Percentiles rank a stretch among this genome's conserved stretches.
Evolutionary conservation across 2,329 filamentous ascomycete species (phyloP).

Genomic region (Erysiphe neolycopersici): DNA sequence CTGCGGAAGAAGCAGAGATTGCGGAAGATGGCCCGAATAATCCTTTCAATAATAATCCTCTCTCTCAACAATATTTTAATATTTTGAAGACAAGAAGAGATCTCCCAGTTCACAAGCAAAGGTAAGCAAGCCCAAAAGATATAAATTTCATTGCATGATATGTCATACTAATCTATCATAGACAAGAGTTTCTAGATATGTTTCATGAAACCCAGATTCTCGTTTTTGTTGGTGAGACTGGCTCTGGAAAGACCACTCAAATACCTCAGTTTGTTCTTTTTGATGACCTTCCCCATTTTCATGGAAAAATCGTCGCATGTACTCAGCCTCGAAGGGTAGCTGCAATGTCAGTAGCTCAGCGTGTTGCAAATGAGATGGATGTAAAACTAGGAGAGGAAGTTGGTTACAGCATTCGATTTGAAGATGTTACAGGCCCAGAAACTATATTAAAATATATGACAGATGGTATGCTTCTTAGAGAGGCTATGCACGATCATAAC

Average conservation of each 20-base stretch:
- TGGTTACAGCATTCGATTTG: constrained; percentile 96
- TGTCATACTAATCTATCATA: constrained; percentile 12
- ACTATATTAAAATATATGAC: constrained; percentile 99
- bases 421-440: constrained; percentile 69
- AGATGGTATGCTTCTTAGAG: constrained; percentile 89
- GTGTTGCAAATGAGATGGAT: constrained; percentile 92
- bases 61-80: constrained; percentile 66
- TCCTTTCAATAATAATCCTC: constrained; percentile 53
- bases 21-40: constrained; percentile 64
- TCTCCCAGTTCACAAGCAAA: constrained; percentile 76
- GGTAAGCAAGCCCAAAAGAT: constrained; percentile 20
- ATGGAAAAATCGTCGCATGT: constrained; percentile 79
- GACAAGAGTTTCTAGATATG: constrained; percentile 74
- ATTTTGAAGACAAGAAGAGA: constrained; percentile 66
- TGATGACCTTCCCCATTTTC: constrained; percentile 74
- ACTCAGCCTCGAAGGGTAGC: constrained; percentile 94
- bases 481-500: constrained; percentile 88
- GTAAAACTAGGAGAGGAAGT: constrained; percentile 82
- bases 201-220: constrained; percentile 90
- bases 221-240: constrained; percentile 95
- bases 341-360: constrained; percentile 94
- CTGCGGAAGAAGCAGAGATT: constrained; percentile 40
- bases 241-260: constrained; percentile 97
- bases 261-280: constrained; percentile 96
- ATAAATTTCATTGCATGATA: neutral